Evolutionary conservation across 169 alveolate species (phyloP).

Genomic region (Eimeria sp.): DNA sequence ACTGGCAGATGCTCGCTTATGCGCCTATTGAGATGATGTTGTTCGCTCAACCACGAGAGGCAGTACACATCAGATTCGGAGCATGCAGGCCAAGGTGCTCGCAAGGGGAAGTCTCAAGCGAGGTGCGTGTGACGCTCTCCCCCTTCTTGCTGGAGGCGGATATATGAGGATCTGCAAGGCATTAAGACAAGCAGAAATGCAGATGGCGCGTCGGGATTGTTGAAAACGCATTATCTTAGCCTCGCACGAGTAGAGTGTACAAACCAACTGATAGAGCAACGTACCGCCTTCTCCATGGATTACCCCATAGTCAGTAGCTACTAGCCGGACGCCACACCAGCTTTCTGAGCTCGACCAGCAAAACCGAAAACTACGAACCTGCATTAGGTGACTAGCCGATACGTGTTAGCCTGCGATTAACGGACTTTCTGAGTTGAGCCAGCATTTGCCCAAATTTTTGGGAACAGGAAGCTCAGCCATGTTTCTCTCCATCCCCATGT

Average conservation of each 20-base stretch:
- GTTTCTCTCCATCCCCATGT: not conserved
- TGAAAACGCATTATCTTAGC: not conserved
- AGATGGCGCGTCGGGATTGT: not conserved
- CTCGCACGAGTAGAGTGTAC: not conserved
- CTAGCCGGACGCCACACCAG: not conserved
- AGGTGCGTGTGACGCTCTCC: not conserved
- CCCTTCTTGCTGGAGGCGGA: not conserved
- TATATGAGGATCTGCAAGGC: not conserved
- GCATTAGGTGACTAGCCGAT: not conserved
- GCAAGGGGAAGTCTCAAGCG: not conserved
- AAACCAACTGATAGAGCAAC: not conserved
- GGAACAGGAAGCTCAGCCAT: not conserved
- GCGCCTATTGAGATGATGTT: not conserved
- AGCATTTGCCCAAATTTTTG: not conserved
- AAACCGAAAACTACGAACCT: not conserved
- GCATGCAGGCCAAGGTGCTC: not conserved
- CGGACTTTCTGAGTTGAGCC: conserved; percentile 22
- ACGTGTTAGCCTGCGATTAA: not conserved
- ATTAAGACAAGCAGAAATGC: not conserved
- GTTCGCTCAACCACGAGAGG: not conserved
- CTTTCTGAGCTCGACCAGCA: not conserved
- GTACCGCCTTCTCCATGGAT: not conserved
- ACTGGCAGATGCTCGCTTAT: not conserved
- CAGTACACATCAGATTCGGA: not conserved
- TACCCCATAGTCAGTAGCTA: not conserved